phyloP scores from a whole-genome alignment of 768 basidiomycete genomes.

The Lactifluus hygrophoroides region DNA sequence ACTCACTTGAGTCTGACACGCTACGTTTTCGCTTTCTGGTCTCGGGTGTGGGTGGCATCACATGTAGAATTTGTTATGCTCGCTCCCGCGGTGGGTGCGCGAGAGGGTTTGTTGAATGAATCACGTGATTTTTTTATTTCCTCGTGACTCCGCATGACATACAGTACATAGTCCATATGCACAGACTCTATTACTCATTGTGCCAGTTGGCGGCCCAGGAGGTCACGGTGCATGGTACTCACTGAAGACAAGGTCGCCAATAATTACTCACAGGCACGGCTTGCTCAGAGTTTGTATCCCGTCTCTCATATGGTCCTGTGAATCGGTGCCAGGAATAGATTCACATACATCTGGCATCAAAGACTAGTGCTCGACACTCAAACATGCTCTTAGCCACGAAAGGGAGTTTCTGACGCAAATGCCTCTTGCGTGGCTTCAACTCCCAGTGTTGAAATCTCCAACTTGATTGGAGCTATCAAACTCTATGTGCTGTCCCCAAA shows the following conservation, averaged over 20 bases:
- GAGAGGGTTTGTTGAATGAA: too few species aligned
- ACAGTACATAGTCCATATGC: too few species aligned
- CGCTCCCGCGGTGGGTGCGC: too few species aligned
- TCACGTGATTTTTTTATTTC: too few species aligned
- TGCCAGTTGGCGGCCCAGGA: too few species aligned
- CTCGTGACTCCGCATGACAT: too few species aligned
- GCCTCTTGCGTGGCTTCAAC: constrained; percentile 18
- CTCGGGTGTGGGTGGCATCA: background rate
- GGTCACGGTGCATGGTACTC: too few species aligned
- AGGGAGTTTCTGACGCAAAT: constrained; percentile 8
- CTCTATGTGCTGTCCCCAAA: constrained; percentile 2
- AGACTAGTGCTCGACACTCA: too few species aligned
- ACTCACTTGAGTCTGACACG: constrained; percentile 26
- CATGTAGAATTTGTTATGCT: background rate
- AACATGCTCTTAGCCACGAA: constrained; percentile 3
- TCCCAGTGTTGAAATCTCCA: constrained; percentile 3
- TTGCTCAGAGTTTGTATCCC: constrained; percentile 51
- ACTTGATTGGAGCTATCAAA: constrained; percentile 16
- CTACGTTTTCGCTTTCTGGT: constrained; percentile 41
- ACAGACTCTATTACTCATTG: too few species aligned
- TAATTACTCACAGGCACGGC: too few species aligned
- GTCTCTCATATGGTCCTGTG: constrained; percentile 46
- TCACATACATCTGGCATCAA: background rate
- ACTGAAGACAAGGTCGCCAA: too few species aligned
- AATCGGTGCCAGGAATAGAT: constrained; percentile 55